Base-by-base conservation (phyloP, 2,329 filamentous ascomycete species). In the Thelonectria discophora region DNA sequence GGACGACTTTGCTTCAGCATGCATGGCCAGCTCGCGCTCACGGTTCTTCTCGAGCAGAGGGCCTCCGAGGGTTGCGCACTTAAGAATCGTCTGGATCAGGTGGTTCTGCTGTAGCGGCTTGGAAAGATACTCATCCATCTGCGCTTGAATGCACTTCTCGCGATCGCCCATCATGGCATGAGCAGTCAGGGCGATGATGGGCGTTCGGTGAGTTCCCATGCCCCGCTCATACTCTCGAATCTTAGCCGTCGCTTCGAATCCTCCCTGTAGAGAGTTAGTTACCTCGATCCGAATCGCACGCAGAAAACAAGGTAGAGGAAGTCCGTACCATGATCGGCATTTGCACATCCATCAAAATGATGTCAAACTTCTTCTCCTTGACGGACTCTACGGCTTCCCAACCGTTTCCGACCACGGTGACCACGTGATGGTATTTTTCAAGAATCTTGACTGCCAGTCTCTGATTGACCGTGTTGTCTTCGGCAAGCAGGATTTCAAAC, bases 81-180 rank as follows among this genome's bases (percentile, higher is more conserved):
- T 97, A 66, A 98, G 86, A 62, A 99, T 98, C 1, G 94, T 97
- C 80, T 98, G 94, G 73, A 98, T 97, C 73, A 98, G 89, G 76
- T 97, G 93, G 76, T 97, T 97, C 75, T 97, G 94, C 78, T 97
- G 96, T 63, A 98, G 83, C 24, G 94, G 94, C 76, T 99, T 99
- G 17, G 94, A 97, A 43, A 99, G 83, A 75, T 99, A 99, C 77
- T 99, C 95, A 76, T 99, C 95, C 95, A 99, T 99, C 80, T 98
- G 93, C 10, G 94, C 95, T 76, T 97, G 93, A 64, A 99, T 96
- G 77, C 95, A 99, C 82, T 97, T 97, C 77, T 99, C 95, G 51
- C 95, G 88, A 74, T 99, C 95, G 67, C 95, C 95, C 82, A 98
- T 89, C 95, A 99, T 99, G 70, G 95, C 95, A 79, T 99, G 95